Base-by-base conservation (phyloP, 2,329 filamentous ascomycete species). In the Aspergillus felis region DNA sequence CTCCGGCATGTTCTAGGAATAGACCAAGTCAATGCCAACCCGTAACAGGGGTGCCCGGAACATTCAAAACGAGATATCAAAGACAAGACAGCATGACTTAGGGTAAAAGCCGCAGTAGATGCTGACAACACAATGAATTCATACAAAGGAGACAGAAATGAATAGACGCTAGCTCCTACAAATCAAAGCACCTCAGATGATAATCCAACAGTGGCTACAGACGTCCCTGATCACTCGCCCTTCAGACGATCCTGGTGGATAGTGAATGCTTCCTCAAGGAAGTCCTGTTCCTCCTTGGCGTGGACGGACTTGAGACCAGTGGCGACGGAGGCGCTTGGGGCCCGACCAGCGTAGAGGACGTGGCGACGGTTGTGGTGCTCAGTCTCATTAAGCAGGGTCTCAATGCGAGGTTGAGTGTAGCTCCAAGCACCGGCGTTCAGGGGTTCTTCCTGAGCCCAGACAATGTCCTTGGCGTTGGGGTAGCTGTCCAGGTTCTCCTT, bases 401-500 rank as follows among this genome's bases (percentile, higher is more conserved):
- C 94, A 63, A 99, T 92, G 72, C 94, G 89, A 32, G 94, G 94
- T 80, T 99, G 94, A n/a, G 88, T 90, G 79, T 94, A 97, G 73
- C 87, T 92, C 94, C 94, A 99, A 50, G 91, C 91, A 76, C 94
- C 94, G 8, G 94, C 94, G 74, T 99, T 99, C 59, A 99, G 85
- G 32, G 94, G 94, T 82, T 99, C 94, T 77, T 99, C 94, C 79
- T 99, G 94, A 66, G 86, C 88, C 92, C 92, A 99, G 62, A 99
- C 92, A 65, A 99, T 92, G 63, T 92, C 93, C 84, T 97, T 91
- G 68, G 93, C 93, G 77, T 99, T 99, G 74, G 92, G 91, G 82
- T 99, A 99, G 76, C 82, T 86, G 81, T 99, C 93, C 55, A 99
- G 84, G 81, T 97, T 97, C 77, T 97, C 93, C 82, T 90, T 91